A percentile compares a stretch with the other conserved stretches of the same genome.
phyloP scores from a whole-genome alignment of 78 protist species.

The Protostelium mycophagum region DNA sequence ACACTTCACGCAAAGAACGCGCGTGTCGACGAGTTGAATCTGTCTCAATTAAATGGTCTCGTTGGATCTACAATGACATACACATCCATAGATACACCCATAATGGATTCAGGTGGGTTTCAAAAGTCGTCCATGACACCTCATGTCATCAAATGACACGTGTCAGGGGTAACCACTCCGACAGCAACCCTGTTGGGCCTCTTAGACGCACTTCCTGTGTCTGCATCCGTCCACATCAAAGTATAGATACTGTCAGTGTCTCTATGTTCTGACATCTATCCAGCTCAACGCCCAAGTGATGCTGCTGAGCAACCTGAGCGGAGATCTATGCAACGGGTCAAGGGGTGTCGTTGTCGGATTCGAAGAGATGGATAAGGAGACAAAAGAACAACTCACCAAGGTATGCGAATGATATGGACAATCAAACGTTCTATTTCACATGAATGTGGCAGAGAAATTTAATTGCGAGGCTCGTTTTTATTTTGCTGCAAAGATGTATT shows the following conservation, averaged over 20 bases:
- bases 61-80: not conserved
- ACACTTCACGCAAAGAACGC: not conserved
- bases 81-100: not conserved
- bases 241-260: not conserved
- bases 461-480: too few relatives aligned
- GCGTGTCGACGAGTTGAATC: conserved; percentile 1
- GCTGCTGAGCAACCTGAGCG: conserved; percentile 25
- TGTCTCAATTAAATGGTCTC: not conserved
- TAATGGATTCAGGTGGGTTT: not conserved
- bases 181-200: not conserved
- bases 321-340: conserved; percentile 30
- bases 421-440: too few relatives aligned
- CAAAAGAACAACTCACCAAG: not conserved
- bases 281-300: conserved; percentile 65
- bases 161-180: too few relatives aligned
- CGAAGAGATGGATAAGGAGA: not conserved
- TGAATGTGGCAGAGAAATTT: too few relatives aligned
- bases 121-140: too few relatives aligned
- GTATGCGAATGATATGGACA: too few relatives aligned
- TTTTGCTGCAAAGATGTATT: too few relatives aligned
- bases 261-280: not conserved
- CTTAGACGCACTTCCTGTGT: not conserved
- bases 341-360: conserved; percentile 59
- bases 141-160: too few relatives aligned
- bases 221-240: not conserved